Conservation (phyloP, 2,329 filamentous ascomycete species). For the Dothistroma pini region DNA sequence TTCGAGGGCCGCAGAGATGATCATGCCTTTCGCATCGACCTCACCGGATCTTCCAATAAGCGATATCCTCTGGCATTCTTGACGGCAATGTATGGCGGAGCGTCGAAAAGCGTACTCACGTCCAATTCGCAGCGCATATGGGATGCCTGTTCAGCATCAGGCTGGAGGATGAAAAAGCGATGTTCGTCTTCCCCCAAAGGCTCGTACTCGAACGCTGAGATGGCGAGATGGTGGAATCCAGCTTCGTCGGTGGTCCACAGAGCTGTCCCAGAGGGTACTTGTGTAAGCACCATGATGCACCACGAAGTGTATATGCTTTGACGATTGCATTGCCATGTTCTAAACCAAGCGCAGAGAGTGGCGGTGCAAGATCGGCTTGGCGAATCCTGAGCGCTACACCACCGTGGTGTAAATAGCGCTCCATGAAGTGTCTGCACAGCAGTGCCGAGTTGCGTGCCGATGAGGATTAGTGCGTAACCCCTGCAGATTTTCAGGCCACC, state of each 20-base stretch:
- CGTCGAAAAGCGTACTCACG: background rate
- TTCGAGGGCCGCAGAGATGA: conserved; percentile 7
- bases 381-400: background rate
- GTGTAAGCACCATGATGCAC: background rate
- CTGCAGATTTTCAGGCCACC: no score
- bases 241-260: background rate
- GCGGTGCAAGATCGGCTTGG: background rate
- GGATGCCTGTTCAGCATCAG: background rate
- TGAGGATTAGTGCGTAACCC: no score
- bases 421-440: no score
- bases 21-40: conserved; percentile 5
- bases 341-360: background rate
- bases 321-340: background rate
- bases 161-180: conserved; percentile 6
- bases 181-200: background rate
- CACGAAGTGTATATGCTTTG: background rate
- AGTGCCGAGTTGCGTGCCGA: no score
- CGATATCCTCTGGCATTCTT: conserved; percentile 12
- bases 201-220: background rate
- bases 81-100: conserved; percentile 5
- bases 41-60: conserved; percentile 4
- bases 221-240: background rate
- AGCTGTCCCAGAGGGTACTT: background rate
- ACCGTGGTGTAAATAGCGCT: no score
- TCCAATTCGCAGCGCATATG: conserved; percentile 2